These are phyloP conservation scores for Trypanosoma boissoni DNA, from an alignment of 208 protist genomes.

Conservation along the genomic window DNA sequence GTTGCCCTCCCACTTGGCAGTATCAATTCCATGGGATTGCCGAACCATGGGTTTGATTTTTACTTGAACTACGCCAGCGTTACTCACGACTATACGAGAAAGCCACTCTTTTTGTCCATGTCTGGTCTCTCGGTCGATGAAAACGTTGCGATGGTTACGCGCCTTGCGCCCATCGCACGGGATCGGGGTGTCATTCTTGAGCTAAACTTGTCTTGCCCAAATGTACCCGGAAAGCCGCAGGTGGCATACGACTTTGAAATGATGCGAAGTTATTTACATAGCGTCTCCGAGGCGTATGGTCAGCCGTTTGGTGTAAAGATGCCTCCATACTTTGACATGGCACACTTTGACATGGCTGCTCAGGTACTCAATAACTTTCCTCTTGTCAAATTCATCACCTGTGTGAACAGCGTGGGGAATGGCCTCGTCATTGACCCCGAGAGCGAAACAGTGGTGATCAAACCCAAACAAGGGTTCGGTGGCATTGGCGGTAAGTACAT, in stretches of 20 bases:
- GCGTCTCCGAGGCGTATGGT: conserved; percentile 59
- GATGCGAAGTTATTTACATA: conserved; percentile 64
- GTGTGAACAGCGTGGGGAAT: conserved; percentile 89
- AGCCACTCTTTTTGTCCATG: conserved; percentile 86
- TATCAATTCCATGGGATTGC: conserved; percentile 90
- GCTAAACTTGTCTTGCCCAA: conserved; percentile 89
- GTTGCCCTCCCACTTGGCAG: conserved; percentile 59
- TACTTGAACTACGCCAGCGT: conserved; percentile 43
- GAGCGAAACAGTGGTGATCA: conserved; percentile 81
- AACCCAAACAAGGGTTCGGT: conserved; percentile 86
- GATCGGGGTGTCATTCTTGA: conserved; percentile 71
- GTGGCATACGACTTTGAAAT: conserved; percentile 84
- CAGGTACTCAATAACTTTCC: conserved; percentile 79
- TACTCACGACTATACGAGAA: conserved; percentile 43
- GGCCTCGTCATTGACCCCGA: conserved; percentile 81
- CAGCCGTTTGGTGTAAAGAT: conserved; percentile 87
- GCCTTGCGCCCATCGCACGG: conserved; percentile 46
- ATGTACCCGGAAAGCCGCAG: conserved; percentile 88
- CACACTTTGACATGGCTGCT: conserved; percentile 84
- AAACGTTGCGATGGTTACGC: conserved; percentile 64
- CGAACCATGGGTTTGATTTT: conserved; percentile 82
- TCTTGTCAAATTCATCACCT: conserved; percentile 79
- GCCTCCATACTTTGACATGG: conserved; percentile 89
- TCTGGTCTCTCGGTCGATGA: conserved; percentile 77
- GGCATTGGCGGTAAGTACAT: conserved; percentile 80